These are phyloP conservation scores for Eucalyptus grandis DNA, from an alignment of 345 rosid genomes.

Conservation along the genomic window DNA sequence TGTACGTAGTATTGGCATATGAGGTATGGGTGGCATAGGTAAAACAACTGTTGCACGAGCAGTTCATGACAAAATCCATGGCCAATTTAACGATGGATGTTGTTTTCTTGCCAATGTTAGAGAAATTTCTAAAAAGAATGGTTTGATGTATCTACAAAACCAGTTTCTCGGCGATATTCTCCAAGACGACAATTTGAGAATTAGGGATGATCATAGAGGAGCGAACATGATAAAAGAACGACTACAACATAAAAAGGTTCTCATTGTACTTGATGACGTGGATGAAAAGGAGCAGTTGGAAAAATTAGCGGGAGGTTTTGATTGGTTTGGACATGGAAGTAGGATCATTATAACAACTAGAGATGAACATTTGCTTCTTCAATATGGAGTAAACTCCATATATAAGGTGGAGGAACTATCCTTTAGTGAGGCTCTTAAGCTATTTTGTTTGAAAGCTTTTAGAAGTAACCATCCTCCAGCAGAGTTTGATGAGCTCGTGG, in stretches of 20 bases:
- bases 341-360: neutral
- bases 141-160: neutral
- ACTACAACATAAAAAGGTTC: neutral
- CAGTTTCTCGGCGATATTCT: neutral
- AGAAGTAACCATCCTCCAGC: neutral
- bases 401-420: neutral
- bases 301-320: neutral
- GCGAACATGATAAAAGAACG: neutral
- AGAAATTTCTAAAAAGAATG: neutral
- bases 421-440: neutral
- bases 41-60: conserved; percentile 2
- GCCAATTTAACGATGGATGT: conserved; percentile 3
- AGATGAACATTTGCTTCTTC: neutral
- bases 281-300: neutral
- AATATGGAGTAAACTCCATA: neutral
- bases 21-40: neutral
- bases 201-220: neutral
- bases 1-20: neutral
- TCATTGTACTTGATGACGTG: neutral
- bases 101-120: conserved; percentile 17
- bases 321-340: neutral
- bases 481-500: neutral
- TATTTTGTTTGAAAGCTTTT: neutral
- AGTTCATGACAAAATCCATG: neutral
- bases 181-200: neutral